phyloP scores from a whole-genome alignment of 768 basidiomycete species.

The Naematelia encephala region DNA sequence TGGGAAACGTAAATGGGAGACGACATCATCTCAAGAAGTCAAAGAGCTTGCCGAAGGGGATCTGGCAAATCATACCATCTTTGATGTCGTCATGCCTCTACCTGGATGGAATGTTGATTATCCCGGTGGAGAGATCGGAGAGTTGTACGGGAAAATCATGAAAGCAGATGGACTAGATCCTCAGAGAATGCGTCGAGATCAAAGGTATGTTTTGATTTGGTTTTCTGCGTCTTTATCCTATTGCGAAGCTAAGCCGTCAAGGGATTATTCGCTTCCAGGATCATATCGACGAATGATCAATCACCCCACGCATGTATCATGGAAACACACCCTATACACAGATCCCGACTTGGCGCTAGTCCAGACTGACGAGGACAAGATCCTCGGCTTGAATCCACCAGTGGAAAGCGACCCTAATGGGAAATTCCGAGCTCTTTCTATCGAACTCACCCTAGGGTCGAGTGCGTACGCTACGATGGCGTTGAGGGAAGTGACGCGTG shows the following conservation, averaged over 20 bases:
- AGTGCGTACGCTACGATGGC: slow-evolving; percentile 99
- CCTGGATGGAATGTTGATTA: slow-evolving; percentile 93
- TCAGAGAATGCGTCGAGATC: slow-evolving; percentile 74
- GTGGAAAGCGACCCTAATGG: slow-evolving; percentile 62
- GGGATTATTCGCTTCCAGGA: slow-evolving; percentile 87
- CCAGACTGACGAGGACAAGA: slow-evolving; percentile 90
- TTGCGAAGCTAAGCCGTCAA: too few species aligned
- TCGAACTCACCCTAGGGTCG: slow-evolving; percentile 78
- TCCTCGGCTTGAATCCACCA: slow-evolving; percentile 69
- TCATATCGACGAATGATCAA: slow-evolving; percentile 92
- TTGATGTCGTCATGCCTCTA: slow-evolving; percentile 95
- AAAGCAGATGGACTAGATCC: slow-evolving; percentile 83
- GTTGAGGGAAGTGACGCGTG: slow-evolving; percentile 54
- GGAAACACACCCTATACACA: slow-evolving; percentile 81
- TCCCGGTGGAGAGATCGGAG: slow-evolving; percentile 81
- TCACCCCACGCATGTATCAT: slow-evolving; percentile 73
- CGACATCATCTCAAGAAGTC: slow-evolving; percentile 56
- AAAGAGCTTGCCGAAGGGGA: slow-evolving; percentile 76
- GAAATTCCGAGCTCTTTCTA: slow-evolving; percentile 81
- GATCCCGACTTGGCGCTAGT: slow-evolving; percentile 88
- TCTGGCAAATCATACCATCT: slow-evolving; percentile 72
- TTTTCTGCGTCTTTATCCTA: too few species aligned
- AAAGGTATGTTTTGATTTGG: slow-evolving; percentile 64
- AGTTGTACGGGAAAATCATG: slow-evolving; percentile 77
- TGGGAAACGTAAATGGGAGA: slow-evolving; percentile 39